Evolutionary conservation across 257 asterid species (phyloP).

Genomic region (Penstemon davidsonii): DNA sequence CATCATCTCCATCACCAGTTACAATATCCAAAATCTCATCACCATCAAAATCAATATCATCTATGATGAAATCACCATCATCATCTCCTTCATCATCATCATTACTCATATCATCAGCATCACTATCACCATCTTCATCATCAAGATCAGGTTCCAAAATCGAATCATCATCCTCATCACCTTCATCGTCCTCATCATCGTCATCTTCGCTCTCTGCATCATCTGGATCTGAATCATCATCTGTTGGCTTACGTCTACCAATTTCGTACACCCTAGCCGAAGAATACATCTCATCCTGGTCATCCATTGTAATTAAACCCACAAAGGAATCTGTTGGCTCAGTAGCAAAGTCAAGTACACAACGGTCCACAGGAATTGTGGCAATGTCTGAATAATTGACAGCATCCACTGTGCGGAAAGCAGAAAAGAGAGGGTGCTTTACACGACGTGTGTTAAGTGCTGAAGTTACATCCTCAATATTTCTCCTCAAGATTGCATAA

Average conservation of each 20-base stretch:
- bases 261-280: constrained; percentile 92
- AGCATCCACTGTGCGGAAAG: constrained; percentile 94
- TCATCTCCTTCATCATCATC: constrained; percentile 45
- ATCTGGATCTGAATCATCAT: constrained; percentile 97
- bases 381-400: constrained; percentile 92
- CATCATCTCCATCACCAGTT: constrained; percentile 71
- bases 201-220: constrained; percentile 92
- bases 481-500: constrained; percentile 86
- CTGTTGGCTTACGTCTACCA: constrained; percentile 87
- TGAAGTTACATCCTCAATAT: constrained; percentile 85
- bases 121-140: constrained; percentile 62
- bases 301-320: constrained; percentile 89
- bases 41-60: constrained; percentile 57
- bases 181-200: constrained; percentile 74
- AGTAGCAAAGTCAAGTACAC: constrained; percentile 88
- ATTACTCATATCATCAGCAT: constrained; percentile 68
- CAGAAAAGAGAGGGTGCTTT: constrained; percentile 91
- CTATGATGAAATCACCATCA: too few relatives aligned
- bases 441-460: constrained; percentile 77
- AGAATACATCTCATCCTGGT: constrained; percentile 93
- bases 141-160: constrained; percentile 61
- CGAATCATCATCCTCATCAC: constrained; percentile 38
- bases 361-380: constrained; percentile 85
- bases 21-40: constrained; percentile 77
- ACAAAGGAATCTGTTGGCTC: constrained; percentile 96